Conservation (phyloP, 768 basidiomycete species). For the Cystobasidium onofrii region DNA sequence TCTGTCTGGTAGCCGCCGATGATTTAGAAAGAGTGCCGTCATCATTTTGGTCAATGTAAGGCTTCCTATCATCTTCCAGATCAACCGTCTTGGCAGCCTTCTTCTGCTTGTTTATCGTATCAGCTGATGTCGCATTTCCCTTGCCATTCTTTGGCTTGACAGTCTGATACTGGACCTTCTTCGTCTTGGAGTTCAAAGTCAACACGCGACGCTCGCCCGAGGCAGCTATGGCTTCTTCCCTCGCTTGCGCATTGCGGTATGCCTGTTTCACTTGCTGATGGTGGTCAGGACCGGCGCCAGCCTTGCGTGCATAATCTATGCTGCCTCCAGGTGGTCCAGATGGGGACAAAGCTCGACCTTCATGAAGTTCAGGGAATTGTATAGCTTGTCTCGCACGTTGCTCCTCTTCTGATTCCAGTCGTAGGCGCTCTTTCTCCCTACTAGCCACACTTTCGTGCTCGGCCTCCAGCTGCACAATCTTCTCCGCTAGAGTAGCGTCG, state of each 20-base stretch:
- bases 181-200: slow-evolving; percentile 12
- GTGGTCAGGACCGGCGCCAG: slow-evolving; percentile 4
- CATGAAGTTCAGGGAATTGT: slow-evolving; percentile 22
- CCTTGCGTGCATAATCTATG: slow-evolving; percentile 22
- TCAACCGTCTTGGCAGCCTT: not conserved
- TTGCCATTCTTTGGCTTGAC: not conserved
- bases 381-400: slow-evolving; percentile 20
- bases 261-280: slow-evolving; percentile 1
- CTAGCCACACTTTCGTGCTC: not conserved
- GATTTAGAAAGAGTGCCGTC: not conserved
- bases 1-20: not conserved
- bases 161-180: slow-evolving; percentile 19
- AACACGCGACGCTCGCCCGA: slow-evolving; percentile 21
- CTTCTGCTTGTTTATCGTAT: not conserved
- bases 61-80: slow-evolving; percentile 2
- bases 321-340: not conserved
- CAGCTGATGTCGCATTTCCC: not conserved
- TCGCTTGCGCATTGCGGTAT: slow-evolving; percentile 13
- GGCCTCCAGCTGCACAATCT: not conserved
- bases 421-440: slow-evolving; percentile 2
- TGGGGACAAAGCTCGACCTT: not conserved
- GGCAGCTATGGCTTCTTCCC: not conserved
- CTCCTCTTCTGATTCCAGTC: slow-evolving; percentile 7
- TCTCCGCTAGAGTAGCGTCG: not conserved
- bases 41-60: slow-evolving; percentile 23